Evolutionary conservation across 345 rosid species (phyloP), one percentile per base, ranked within the genome.

Genomic region (Theobroma cacao): DNA sequence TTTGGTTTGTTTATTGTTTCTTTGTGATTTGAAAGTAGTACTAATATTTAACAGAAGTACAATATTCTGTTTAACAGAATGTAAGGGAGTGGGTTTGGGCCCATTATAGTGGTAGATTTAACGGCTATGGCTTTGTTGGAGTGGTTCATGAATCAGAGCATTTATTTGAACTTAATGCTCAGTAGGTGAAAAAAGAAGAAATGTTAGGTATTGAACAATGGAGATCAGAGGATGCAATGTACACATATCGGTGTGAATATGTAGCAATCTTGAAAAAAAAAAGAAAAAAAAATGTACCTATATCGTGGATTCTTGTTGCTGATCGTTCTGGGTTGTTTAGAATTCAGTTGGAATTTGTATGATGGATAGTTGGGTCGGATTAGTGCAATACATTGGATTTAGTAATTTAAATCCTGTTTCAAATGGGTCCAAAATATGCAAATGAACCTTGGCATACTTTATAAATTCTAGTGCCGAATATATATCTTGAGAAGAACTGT

Each of bases 121-220:
- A 50, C 31, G 26, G 56, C 65, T 61, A 22, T 55, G 15, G 12
- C 74, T 70, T 47, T 34, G 6, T 58, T 26, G 56, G 34, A 41
- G 45, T 28, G 45, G 30, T 50, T 43, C 72, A 40, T 72, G 71
- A 84, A 58, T 59, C 33, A 48, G 20, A 28, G 55, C 70, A 73
- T 73, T 78, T 26, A 73, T 56, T 66, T 80, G 24, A 79, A 62
- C 59, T 76, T 30, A 40, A 50, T 64, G 30, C 70, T 67, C 3
- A 34, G 36, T 53, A 48, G 56, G 20, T 26, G 33, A 6, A 68
- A 52, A 71, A 71, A 13, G 5, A n/a, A 9, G 3, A 68, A 59
- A n/a, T 38, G 4, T 50, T 52, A 75, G 48, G 72, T 36, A 48
- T 31, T 18, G 52, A 67, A 24, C 60, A 24, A 22, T 65, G 4